phyloP scores from a whole-genome alignment of 306 rosid genomes.

The Fragaria iinumae region DNA sequence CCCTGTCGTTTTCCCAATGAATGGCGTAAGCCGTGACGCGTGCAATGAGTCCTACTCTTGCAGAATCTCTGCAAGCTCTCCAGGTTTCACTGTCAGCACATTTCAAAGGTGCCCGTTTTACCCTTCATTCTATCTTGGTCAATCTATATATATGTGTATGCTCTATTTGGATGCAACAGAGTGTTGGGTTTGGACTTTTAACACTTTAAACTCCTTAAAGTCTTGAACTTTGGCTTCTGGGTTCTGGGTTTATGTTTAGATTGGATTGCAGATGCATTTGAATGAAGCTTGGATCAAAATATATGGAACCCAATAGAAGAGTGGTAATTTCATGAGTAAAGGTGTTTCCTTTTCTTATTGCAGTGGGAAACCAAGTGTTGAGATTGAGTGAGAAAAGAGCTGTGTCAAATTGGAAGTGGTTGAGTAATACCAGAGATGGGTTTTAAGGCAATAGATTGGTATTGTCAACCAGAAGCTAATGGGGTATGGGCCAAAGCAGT shows the following conservation, averaged over 20 bases:
- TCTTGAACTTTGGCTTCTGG: background rate
- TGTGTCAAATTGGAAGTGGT: slow-evolving; percentile 1
- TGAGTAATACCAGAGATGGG: slow-evolving; percentile 39
- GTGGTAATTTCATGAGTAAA: background rate
- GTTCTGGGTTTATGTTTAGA: background rate
- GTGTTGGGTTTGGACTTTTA: background rate
- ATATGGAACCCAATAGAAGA: background rate
- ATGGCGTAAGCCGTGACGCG: slow-evolving; percentile 34
- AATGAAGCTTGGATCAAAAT: background rate
- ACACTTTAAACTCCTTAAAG: background rate
- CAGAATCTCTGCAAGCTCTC: background rate
- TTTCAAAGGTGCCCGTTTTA: background rate
- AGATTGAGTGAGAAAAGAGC: background rate
- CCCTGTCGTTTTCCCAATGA: background rate
- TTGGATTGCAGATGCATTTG: background rate
- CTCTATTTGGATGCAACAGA: slow-evolving; percentile 4
- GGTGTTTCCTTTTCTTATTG: slow-evolving; percentile 1
- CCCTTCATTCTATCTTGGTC: background rate
- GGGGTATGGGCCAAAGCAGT: slow-evolving; percentile 53
- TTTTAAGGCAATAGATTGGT: slow-evolving; percentile 64
- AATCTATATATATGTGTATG: too few relatives aligned
- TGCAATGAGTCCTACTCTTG: background rate
- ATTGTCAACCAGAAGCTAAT: slow-evolving; percentile 62
- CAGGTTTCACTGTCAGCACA: background rate
- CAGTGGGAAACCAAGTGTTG: background rate